Conservation (phyloP, 2,329 filamentous ascomycete species). For the Coniochaeta sp. region DNA sequence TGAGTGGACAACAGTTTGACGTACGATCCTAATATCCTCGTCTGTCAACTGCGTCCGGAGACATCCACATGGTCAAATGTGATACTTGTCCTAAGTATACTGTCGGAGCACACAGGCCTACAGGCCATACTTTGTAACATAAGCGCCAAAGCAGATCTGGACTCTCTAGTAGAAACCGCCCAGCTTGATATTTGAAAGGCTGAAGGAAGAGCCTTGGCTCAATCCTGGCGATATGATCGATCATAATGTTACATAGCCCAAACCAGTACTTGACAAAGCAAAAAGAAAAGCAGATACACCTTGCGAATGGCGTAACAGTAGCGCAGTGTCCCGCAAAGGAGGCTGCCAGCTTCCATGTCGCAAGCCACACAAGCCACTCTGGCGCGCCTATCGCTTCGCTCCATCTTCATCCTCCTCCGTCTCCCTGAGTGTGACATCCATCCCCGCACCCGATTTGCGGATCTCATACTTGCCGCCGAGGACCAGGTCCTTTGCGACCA, state of each 20-base stretch:
- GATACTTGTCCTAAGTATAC: background rate
- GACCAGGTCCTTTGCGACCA: conserved; percentile 93
- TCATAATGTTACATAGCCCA: background rate
- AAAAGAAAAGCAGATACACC: background rate
- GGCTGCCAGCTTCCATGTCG: background rate
- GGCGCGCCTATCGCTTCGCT: background rate
- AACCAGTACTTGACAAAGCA: background rate
- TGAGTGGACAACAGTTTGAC: background rate
- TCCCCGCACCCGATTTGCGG: conserved; percentile 10
- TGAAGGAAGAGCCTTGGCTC: background rate
- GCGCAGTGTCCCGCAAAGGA: background rate
- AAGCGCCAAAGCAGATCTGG: background rate
- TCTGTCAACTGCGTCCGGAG: background rate
- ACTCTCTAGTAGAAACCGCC: background rate
- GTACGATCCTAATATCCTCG: background rate
- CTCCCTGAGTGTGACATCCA: conserved; percentile 15
- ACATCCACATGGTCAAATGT: background rate
- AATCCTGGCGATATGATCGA: background rate
- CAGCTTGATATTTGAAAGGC: background rate
- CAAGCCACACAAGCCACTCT: background rate
- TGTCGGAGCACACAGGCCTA: background rate
- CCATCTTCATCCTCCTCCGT: conserved; percentile 7
- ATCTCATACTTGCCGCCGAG: conserved; percentile 75
- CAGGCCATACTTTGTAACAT: background rate
- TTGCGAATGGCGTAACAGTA: background rate